These are phyloP conservation scores for Moniliophthora roreri DNA, from an alignment of 1,284 basidiomycete species.

Conservation along the genomic window DNA sequence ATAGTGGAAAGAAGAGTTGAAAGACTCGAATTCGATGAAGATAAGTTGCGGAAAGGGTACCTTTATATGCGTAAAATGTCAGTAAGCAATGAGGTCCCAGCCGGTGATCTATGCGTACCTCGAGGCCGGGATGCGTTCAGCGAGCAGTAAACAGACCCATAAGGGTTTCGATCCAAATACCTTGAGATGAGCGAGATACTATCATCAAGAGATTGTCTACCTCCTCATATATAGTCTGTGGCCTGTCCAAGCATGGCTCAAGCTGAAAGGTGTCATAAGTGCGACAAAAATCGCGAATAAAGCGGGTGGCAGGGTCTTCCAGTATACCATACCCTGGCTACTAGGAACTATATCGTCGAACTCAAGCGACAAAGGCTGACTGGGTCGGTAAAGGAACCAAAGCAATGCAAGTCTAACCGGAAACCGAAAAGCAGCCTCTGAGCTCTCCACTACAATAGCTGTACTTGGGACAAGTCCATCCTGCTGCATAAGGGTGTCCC, in stretches of 20 bases:
- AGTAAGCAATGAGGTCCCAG: neutral
- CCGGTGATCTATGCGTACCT: neutral
- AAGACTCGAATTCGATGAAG: neutral
- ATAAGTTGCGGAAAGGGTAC: neutral
- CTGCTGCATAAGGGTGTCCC: too few species aligned
- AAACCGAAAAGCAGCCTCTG: too few species aligned
- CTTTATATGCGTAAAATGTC: neutral
- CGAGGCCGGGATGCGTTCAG: neutral
- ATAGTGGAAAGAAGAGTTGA: neutral
- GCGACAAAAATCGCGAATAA: neutral
- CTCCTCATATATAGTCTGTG: too few species aligned
- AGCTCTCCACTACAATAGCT: too few species aligned
- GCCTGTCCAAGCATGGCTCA: too few species aligned
- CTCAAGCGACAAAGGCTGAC: too few species aligned
- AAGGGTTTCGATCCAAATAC: neutral
- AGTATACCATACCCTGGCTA: too few species aligned
- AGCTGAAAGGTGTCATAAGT: neutral
- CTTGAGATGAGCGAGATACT: neutral
- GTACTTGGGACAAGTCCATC: too few species aligned
- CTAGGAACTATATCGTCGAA: too few species aligned
- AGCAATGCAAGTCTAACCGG: too few species aligned
- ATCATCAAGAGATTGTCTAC: neutral
- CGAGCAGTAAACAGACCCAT: neutral
- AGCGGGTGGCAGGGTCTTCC: constrained; percentile 3
- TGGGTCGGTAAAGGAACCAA: too few species aligned